Evolutionary conservation across 2,329 filamentous ascomycete genomes (phyloP).

Genomic region (Diaporthe sp.): DNA sequence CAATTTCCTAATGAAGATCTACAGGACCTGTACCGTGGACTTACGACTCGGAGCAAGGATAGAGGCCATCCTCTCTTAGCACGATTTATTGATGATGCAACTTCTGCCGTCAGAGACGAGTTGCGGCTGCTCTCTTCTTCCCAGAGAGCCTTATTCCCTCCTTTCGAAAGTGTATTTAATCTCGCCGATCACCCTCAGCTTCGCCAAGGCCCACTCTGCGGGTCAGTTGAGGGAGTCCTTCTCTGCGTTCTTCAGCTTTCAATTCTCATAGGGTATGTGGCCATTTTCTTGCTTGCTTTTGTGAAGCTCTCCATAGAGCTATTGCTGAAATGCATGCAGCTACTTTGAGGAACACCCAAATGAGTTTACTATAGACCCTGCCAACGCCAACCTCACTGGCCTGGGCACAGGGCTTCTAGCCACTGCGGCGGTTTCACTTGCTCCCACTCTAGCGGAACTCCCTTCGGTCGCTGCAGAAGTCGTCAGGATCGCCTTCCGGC

Average conservation of each 20-base stretch:
- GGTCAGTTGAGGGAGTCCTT: slow-evolving; percentile 56
- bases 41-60: slow-evolving; percentile 54
- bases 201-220: slow-evolving; percentile 52
- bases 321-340: neutral
- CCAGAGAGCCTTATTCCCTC: slow-evolving; percentile 45
- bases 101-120: slow-evolving; percentile 52
- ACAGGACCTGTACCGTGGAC: slow-evolving; percentile 49
- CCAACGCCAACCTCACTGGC: slow-evolving; percentile 48
- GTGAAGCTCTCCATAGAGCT: neutral
- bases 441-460: slow-evolving; percentile 51
- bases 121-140: slow-evolving; percentile 43
- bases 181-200: slow-evolving; percentile 48
- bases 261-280: slow-evolving; percentile 54
- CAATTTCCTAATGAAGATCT: slow-evolving; percentile 60
- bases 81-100: slow-evolving; percentile 52
- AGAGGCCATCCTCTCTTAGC: slow-evolving; percentile 48
- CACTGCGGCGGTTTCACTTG: slow-evolving; percentile 52
- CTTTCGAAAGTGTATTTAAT: slow-evolving; percentile 50
- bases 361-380: slow-evolving; percentile 39
- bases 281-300: neutral
- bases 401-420: slow-evolving; percentile 58
- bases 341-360: slow-evolving; percentile 14
- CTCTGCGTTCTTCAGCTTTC: slow-evolving; percentile 53
- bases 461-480: slow-evolving; percentile 52
- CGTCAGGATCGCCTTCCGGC: slow-evolving; percentile 55